Evolutionary conservation across 2,329 filamentous ascomycete genomes (phyloP).

Genomic region (Arachnomyces sp.): DNA sequence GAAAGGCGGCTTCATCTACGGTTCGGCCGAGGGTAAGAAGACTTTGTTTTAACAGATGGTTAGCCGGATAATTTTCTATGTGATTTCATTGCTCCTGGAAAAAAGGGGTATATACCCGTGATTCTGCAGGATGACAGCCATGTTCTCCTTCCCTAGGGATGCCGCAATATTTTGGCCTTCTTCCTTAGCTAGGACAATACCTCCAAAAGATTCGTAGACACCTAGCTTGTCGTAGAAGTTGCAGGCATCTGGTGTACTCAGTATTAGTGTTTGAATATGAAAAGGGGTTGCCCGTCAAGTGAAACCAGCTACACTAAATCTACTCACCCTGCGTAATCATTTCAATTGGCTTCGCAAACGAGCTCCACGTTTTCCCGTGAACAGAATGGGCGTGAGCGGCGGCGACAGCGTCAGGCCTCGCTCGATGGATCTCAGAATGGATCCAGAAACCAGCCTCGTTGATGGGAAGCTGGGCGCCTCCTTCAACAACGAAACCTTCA

Average conservation of each 20-base stretch:
- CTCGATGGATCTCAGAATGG: slow-evolving; percentile 37
- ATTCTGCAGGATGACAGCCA: slow-evolving; percentile 56
- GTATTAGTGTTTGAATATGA: too few species aligned
- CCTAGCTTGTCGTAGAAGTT: slow-evolving; percentile 59
- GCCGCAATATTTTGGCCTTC: slow-evolving; percentile 59
- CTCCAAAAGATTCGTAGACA: slow-evolving; percentile 59
- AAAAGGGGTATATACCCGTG: slow-evolving; percentile 43
- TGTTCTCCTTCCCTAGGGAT: slow-evolving; percentile 56
- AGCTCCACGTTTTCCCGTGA: slow-evolving; percentile 40
- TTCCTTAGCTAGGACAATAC: slow-evolving; percentile 54
- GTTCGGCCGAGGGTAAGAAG: slow-evolving; percentile 63
- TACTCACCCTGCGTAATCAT: slow-evolving; percentile 32
- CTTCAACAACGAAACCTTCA: slow-evolving; percentile 21
- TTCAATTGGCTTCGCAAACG: slow-evolving; percentile 36
- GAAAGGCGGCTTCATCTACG: slow-evolving; percentile 66
- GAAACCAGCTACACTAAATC: too few species aligned
- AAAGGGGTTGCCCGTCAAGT: too few species aligned
- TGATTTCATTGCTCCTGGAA: too few species aligned
- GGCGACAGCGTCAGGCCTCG: slow-evolving; percentile 49
- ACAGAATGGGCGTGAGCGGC: slow-evolving; percentile 41
- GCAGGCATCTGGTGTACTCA: slow-evolving; percentile 35
- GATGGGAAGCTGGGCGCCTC: slow-evolving; percentile 25
- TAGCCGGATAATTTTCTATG: neutral
- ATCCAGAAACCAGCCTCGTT: slow-evolving; percentile 44
- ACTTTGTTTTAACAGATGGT: slow-evolving; percentile 13